Evolutionary conservation across 805 yeast genomes (phyloP), one percentile per base, ranked within the genome.

Genomic region (Zygotorulaspora sp.): DNA sequence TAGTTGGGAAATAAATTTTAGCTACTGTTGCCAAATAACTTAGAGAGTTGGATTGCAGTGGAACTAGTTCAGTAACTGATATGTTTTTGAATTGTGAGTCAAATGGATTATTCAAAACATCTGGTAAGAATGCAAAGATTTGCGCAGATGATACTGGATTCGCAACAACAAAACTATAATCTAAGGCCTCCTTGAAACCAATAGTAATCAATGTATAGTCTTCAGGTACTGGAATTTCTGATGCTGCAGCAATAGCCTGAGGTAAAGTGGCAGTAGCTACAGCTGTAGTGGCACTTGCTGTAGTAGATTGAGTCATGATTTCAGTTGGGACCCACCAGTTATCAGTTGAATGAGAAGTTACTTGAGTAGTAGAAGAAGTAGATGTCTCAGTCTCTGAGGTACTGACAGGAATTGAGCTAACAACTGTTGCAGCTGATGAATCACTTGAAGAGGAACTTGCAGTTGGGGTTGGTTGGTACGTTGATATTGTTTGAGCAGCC

Each of bases 141-240:
- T 82, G 94, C 24, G 77, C 84, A 48, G 95, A 84, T 47, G 98
- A 87, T 57, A 72, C 84, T 44, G 95, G 85, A 53, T 88, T 79
- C 49, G 70, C 81, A 44, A 76, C 92, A 47, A 92, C 84, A 49
- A 88, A 88, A 52, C 86, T 85, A 63, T 89, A 90, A 62, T 87
- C 88, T 62, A 88, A 75, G 3, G 80, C 75, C 41, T 77, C 63
- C 52, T 79, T 78, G 70, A 90, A 90, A 9, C 66, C 66, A 28
- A 61, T 40, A 0, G 63, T 58, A 19, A 61, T 50, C 14, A 58
- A 38, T 11, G 53, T 40, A 21, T 49, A 54, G 30, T 53, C 52
- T 5, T 45, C 45, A 7, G 58, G 51, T 12, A 38, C 44, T 5
- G 36, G 77, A 32, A 72, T 32, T 50, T 62, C 39, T 53, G 67